A percentile compares a stretch with the other conserved stretches of the same genome.
Conservation (phyloP, 1,139 yeast genomes). For the Geotrichum citri-aurantii region DNA sequence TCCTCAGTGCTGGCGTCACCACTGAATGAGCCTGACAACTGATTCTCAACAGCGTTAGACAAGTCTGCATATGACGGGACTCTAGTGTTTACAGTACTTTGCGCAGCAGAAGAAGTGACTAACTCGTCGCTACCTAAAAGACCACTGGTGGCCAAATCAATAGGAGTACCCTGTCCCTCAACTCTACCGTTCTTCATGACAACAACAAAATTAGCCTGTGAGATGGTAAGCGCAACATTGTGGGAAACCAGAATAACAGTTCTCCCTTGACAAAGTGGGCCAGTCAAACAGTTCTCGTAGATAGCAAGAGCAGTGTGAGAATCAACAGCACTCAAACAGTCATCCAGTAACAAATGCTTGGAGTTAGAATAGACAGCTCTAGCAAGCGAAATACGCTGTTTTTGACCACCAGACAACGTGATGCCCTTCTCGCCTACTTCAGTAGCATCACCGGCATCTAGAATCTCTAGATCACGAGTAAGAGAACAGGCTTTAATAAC, state of each 20-base stretch:
- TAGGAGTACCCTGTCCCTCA: conserved; percentile 76
- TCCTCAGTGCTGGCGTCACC: not conserved
- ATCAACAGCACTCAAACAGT: conserved; percentile 94
- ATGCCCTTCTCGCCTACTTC: conserved; percentile 96
- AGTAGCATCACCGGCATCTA: conserved; percentile 63
- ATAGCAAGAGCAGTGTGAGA: conserved; percentile 95
- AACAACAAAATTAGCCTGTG: conserved; percentile 72
- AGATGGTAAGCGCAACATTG: conserved; percentile 82
- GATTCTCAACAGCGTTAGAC: not conserved
- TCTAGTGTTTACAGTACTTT: conserved; percentile 55
- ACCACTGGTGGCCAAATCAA: conserved; percentile 65
- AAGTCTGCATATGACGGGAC: conserved; percentile 34
- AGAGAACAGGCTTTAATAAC: conserved; percentile 70
- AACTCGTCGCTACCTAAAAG: conserved; percentile 71
- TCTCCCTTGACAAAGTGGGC: conserved; percentile 76
- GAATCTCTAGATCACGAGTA: conserved; percentile 69
- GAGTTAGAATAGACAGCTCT: conserved; percentile 88
- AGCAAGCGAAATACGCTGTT: conserved; percentile 91
- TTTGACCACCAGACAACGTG: conserved; percentile 94
- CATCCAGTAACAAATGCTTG: conserved; percentile 77
- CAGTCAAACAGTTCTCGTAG: conserved; percentile 82
- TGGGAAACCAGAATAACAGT: conserved; percentile 91
- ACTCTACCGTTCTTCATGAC: conserved; percentile 81
- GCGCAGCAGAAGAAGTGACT: conserved; percentile 58
- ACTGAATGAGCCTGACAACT: not conserved